These are phyloP conservation scores for Cercophora samala DNA, from an alignment of 495 filamentous ascomycete species.

Conservation along the genomic window DNA sequence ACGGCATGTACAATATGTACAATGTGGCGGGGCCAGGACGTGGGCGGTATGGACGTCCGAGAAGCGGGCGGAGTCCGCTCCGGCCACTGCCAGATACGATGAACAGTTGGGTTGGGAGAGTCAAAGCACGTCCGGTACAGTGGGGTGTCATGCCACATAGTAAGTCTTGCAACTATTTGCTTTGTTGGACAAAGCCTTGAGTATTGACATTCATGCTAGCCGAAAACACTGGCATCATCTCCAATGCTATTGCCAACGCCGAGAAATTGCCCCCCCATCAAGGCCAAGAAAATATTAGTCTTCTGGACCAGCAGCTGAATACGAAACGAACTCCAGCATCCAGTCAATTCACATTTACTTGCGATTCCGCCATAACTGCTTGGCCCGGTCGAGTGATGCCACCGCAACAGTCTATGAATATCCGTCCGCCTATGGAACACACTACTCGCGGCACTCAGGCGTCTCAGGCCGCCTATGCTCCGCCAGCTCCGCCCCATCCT, in stretches of 20 bases:
- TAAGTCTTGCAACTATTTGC: constrained; percentile 32
- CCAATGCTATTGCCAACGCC: constrained; percentile 81
- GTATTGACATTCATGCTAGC: constrained; percentile 20
- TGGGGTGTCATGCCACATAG: constrained; percentile 38
- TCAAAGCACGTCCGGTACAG: constrained; percentile 43
- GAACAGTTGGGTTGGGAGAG: constrained; percentile 51
- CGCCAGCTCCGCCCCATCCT: constrained; percentile 5
- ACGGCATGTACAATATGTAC: constrained; percentile 18
- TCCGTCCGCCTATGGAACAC: constrained; percentile 19
- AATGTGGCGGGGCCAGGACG: constrained; percentile 74
- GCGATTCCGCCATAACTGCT: constrained; percentile 57
- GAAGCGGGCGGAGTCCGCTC: constrained; percentile 65
- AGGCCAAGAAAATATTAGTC: constrained; percentile 70
- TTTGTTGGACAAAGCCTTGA: background rate
- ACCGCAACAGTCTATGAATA: constrained; percentile 9
- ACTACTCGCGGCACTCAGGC: constrained; percentile 18
- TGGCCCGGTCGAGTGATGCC: constrained; percentile 39
- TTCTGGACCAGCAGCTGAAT: constrained; percentile 66
- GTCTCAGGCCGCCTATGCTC: constrained; percentile 12
- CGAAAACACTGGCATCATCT: constrained; percentile 76
- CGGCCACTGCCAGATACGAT: constrained; percentile 51
- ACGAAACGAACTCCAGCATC: constrained; percentile 60
- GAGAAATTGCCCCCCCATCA: constrained; percentile 61
- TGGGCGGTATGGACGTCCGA: constrained; percentile 68
- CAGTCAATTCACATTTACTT: constrained; percentile 89